A percentile compares a stretch with the other conserved stretches of the same genome.
Conservation (phyloP, 2,329 filamentous ascomycete species). For the Furcasterigmium sp. region DNA sequence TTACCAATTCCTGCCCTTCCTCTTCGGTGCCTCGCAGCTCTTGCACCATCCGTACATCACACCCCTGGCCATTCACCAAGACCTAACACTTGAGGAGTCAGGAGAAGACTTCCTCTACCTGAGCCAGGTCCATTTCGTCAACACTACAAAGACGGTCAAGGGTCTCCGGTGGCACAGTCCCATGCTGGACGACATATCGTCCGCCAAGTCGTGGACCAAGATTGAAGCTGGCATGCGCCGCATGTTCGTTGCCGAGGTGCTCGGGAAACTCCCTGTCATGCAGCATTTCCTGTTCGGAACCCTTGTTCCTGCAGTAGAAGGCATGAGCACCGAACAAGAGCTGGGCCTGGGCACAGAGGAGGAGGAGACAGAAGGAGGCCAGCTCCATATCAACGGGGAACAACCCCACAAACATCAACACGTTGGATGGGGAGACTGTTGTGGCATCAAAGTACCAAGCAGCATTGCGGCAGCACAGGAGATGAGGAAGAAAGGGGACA, state of each 20-base stretch:
- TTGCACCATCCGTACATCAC: slow-evolving; percentile 78
- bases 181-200: slow-evolving; percentile 96
- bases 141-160: slow-evolving; percentile 92
- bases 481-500: slow-evolving; percentile 66
- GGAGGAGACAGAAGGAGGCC: slow-evolving; percentile 48
- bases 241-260: slow-evolving; percentile 92
- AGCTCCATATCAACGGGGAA: slow-evolving; percentile 53
- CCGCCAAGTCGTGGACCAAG: slow-evolving; percentile 84
- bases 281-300: slow-evolving; percentile 96
- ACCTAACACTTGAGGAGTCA: slow-evolving; percentile 82
- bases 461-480: slow-evolving; percentile 88
- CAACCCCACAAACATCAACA: slow-evolving; percentile 66
- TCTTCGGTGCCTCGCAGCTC: slow-evolving; percentile 89
- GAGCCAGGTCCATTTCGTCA: slow-evolving; percentile 89
- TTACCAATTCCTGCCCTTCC: slow-evolving; percentile 93
- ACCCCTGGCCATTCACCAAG: slow-evolving; percentile 78
- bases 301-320: slow-evolving; percentile 71
- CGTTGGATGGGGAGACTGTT: slow-evolving; percentile 88
- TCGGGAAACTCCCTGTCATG: slow-evolving; percentile 94
- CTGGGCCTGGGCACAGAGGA: slow-evolving; percentile 39
- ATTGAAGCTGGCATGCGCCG: slow-evolving; percentile 92
- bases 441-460: slow-evolving; percentile 94
- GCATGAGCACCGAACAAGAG: slow-evolving; percentile 67
- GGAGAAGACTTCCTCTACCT: slow-evolving; percentile 82
- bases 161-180: slow-evolving; percentile 94